phyloP scores from a whole-genome alignment of 345 rosid genomes.

The Geranium brycei region DNA sequence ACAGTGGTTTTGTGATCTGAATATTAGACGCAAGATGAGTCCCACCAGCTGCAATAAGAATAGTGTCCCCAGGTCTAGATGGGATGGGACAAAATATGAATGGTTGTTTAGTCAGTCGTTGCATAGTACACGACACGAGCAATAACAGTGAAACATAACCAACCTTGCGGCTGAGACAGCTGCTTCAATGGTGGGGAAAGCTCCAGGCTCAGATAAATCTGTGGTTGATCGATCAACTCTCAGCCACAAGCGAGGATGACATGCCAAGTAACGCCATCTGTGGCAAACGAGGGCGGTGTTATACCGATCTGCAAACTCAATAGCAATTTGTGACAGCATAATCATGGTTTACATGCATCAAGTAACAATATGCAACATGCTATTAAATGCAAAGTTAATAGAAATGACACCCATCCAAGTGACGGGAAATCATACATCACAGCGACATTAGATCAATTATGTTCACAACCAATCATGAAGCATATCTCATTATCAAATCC shows the following conservation, averaged over 20 bases:
- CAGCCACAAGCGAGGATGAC: conserved; percentile 92
- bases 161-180: conserved; percentile 95
- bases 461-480: neutral
- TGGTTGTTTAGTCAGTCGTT: conserved; percentile 1
- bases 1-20: conserved; percentile 77
- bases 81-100: conserved; percentile 19
- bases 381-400: neutral
- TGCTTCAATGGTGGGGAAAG: conserved; percentile 54
- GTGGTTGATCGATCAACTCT: conserved; percentile 70
- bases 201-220: conserved; percentile 48
- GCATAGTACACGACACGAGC: conserved; percentile 2
- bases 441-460: neutral
- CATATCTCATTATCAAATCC: neutral
- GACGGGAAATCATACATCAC: neutral
- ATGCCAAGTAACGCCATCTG: conserved; percentile 93
- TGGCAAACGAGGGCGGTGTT: conserved; percentile 99
- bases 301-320: conserved; percentile 97
- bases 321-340: conserved; percentile 34
- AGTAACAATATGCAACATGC: neutral
- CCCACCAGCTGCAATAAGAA: conserved; percentile 79
- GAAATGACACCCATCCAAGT: neutral
- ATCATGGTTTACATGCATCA: neutral
- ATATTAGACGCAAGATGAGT: conserved; percentile 62
- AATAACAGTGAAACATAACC: conserved; percentile 10
- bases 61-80: conserved; percentile 84